Base-by-base conservation (phyloP, 495 filamentous ascomycete genomes). In the Penicillium herquei region DNA sequence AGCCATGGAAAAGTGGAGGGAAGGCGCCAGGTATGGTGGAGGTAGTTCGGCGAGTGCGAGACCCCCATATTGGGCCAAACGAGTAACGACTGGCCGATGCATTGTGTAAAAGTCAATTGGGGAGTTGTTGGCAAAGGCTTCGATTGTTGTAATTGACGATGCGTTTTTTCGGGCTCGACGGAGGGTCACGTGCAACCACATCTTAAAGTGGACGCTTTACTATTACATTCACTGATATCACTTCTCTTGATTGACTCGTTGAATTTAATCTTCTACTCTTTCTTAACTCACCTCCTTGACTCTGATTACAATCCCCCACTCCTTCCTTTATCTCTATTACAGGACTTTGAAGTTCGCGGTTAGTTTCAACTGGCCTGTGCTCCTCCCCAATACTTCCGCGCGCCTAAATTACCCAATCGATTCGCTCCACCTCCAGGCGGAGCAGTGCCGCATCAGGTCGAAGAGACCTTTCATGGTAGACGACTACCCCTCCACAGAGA, bases 11-110 rank as follows among this genome's bases (percentile, higher is more conserved):
- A 72, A 72, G 58, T 75, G 73, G 52, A 76, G 68, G 11, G 74
- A 76, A 13, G 76, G 76, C 26, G 74, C 76, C 40, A 78, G 66
- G 39, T 76, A 78, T 10, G 73, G 60, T 41, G 74, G 74, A 44
- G 76, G 76, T 51, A 77, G 57, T 57, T 75, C 72, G 44, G 61
- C 65, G 55, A 75, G 53, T 39, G 63, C 66, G 45, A 69, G 45
- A 13, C 56, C 56, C 30, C 70, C 70, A 53, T 75, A 67, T 52
- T 67, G 66, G 59, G 67, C 67, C 44, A 75, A 57, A 39, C 71
- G 72, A 45, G 64, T 40, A 45, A 73, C 50, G 6, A 65, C 66
- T 56, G 75, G 67, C 41, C 70, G 70, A 59, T 77, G 70, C 75
- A 77, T 78, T 43, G 62, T 68, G 65, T 59, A 52, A 49, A 43